These are phyloP conservation scores for Oryza nivara DNA, from an alignment of 176 grass and related monocot genomes.

Conservation along the genomic window DNA sequence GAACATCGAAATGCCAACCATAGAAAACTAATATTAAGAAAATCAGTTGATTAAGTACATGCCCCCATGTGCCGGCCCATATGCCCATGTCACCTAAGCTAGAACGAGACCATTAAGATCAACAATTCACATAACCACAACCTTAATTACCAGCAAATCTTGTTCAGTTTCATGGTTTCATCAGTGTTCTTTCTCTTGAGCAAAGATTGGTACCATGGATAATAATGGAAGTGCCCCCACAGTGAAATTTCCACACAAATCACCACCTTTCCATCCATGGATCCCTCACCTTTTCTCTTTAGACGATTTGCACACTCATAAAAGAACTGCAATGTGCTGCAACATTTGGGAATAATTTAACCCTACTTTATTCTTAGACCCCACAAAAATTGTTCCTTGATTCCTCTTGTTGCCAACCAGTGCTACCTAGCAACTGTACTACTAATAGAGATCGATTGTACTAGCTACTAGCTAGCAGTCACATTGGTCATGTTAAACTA, in stretches of 20 bases:
- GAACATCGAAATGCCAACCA: not conserved
- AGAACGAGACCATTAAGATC: not conserved
- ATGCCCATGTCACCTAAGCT: constrained; percentile 23
- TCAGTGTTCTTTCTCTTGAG: not conserved
- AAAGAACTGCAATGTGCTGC: not conserved
- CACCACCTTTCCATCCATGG: not conserved
- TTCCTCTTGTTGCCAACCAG: constrained; percentile 19
- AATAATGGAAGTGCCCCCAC: not conserved
- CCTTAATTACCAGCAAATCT: not conserved
- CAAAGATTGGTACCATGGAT: not conserved
- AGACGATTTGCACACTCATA: not conserved
- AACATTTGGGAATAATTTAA: not conserved
- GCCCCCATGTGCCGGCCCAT: constrained; percentile 31
- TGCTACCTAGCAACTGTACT: not conserved
- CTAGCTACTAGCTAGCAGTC: not conserved
- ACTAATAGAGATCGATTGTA: constrained; percentile 2
- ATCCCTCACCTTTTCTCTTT: not conserved
- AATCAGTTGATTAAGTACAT: not conserved
- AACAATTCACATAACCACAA: not conserved
- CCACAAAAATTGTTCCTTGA: constrained; percentile 35
- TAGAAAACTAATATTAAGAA: not conserved
- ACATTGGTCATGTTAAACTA: not conserved
- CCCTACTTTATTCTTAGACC: not conserved
- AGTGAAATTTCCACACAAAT: not conserved
- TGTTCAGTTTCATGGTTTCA: not conserved